These are phyloP conservation scores for Neckera pumila DNA, from an alignment of 225 moss, liverwort and hornwort species.

Conservation along the genomic window DNA sequence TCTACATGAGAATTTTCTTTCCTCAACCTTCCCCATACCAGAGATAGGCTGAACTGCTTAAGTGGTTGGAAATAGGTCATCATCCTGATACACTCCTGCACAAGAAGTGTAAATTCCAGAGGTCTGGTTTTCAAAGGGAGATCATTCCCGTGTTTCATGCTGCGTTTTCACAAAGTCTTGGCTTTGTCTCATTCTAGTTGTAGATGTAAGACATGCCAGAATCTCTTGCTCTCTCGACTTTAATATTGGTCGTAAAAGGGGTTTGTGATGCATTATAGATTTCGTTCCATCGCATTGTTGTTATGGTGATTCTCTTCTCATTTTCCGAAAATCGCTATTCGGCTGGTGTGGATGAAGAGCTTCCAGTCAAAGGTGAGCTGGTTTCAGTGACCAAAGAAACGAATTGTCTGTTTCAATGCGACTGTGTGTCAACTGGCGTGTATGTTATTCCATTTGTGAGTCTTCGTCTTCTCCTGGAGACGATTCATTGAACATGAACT, in stretches of 20 bases:
- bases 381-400: background rate
- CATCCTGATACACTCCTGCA: too few species aligned
- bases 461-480: slow-evolving; percentile 33
- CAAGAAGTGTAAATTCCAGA: background rate
- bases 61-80: too few species aligned
- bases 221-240: background rate
- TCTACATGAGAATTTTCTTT: too few species aligned
- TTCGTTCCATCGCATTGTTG: background rate
- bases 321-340: background rate
- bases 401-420: background rate
- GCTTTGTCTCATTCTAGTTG: background rate
- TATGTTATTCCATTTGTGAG: slow-evolving; percentile 27
- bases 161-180: background rate
- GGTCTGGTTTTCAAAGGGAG: background rate
- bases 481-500: slow-evolving; percentile 71
- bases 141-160: background rate
- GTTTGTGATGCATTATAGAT: background rate
- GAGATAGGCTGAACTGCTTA: too few species aligned
- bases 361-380: background rate
- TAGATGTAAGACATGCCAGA: background rate
- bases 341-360: background rate
- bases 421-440: background rate
- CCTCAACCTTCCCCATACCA: too few species aligned
- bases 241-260: background rate
- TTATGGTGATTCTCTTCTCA: background rate